Percentiles rank a stretch among this genome's conserved stretches.
phyloP scores from a whole-genome alignment of 176 grass and related monocot species.

The Rhynchospora breviuscula region DNA sequence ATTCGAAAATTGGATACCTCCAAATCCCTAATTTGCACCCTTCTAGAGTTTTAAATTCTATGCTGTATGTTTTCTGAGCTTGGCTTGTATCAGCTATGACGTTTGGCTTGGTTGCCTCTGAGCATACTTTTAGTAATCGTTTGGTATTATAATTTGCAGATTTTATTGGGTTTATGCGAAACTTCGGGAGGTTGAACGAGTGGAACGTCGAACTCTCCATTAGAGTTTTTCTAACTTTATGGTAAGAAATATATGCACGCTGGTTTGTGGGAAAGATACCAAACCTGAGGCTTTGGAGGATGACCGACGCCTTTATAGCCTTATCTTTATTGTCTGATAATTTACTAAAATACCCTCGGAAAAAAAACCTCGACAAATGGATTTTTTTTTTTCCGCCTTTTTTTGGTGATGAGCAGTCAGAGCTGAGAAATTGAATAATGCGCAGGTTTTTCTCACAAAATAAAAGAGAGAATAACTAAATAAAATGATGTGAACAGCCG shows the following conservation, averaged over 20 bases:
- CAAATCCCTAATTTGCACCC: slow-evolving; percentile 78
- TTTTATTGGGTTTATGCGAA: neutral
- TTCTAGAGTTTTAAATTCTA: slow-evolving; percentile 60
- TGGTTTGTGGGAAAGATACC: neutral
- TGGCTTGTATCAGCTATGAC: neutral
- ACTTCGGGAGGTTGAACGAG: neutral
- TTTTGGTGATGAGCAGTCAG: neutral
- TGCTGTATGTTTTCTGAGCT: neutral
- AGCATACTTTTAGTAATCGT: neutral
- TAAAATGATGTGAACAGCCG: no score
- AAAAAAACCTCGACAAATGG: neutral
- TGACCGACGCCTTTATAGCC: neutral
- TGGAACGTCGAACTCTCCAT: slow-evolving; percentile 14
- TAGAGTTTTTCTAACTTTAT: neutral
- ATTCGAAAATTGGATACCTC: slow-evolving; percentile 77
- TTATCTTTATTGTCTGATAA: neutral
- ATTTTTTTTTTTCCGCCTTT: neutral
- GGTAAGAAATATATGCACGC: neutral
- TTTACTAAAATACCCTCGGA: slow-evolving; percentile 12
- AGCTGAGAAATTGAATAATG: no score
- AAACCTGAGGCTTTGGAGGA: neutral
- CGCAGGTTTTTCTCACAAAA: no score
- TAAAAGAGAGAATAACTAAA: no score
- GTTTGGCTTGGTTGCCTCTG: neutral
- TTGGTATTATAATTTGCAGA: neutral